These are phyloP conservation scores for Obba rivulosa DNA, from an alignment of 768 basidiomycete genomes.

Conservation along the genomic window DNA sequence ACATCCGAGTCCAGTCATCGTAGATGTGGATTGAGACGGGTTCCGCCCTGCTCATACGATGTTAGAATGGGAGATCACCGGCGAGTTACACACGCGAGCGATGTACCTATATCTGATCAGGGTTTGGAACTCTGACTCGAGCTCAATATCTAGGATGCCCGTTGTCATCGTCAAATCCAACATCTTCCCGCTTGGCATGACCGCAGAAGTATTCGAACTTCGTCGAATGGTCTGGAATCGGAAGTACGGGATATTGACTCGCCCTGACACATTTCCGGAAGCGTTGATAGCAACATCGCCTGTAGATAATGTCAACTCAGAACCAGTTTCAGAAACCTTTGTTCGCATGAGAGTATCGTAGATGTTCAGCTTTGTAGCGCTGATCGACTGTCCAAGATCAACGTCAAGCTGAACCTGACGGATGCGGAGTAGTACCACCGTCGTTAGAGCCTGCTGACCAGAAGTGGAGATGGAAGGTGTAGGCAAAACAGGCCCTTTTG, in stretches of 20 bases:
- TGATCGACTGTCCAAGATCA: slow-evolving; percentile 86
- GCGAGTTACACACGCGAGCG: not conserved
- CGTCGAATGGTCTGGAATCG: slow-evolving; percentile 71
- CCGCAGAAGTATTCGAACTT: slow-evolving; percentile 33
- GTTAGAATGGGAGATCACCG: not conserved
- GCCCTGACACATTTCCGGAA: slow-evolving; percentile 67
- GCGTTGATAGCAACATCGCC: slow-evolving; percentile 50
- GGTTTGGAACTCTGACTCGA: slow-evolving; percentile 75
- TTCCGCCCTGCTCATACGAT: slow-evolving; percentile 50
- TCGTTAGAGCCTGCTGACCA: slow-evolving; percentile 45
- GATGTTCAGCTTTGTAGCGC: slow-evolving; percentile 60
- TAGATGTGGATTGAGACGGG: slow-evolving; percentile 68
- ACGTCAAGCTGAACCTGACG: slow-evolving; percentile 69
- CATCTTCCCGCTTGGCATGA: slow-evolving; percentile 40
- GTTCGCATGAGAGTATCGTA: slow-evolving; percentile 60
- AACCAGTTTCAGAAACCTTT: slow-evolving; percentile 51
- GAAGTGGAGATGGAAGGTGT: slow-evolving; percentile 14
- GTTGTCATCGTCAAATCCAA: slow-evolving; percentile 72
- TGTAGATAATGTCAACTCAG: slow-evolving; percentile 65
- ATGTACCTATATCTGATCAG: slow-evolving; percentile 71
- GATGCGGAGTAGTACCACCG: slow-evolving; percentile 62
- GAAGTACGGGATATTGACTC: slow-evolving; percentile 60
- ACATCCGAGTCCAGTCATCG: slow-evolving; percentile 74
- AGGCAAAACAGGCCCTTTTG: slow-evolving; percentile 14
- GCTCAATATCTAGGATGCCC: slow-evolving; percentile 56